These are phyloP conservation scores for Colletotrichum coccodes DNA, from an alignment of 2,329 filamentous ascomycete species.

Conservation along the genomic window DNA sequence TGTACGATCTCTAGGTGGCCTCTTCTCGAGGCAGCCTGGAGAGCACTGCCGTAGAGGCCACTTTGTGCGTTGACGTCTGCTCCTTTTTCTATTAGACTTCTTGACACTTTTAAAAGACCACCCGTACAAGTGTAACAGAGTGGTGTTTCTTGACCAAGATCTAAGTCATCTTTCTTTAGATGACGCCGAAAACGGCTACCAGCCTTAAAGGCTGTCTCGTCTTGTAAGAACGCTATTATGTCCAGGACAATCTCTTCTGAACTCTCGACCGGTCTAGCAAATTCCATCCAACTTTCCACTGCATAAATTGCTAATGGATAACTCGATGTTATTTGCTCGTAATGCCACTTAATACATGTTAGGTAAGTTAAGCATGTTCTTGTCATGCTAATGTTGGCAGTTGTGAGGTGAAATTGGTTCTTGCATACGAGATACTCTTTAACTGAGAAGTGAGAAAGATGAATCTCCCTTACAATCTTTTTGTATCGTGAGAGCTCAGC, in stretches of 20 bases:
- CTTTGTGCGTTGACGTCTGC: not conserved
- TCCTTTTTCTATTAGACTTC: not conserved
- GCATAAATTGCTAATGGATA: conserved; percentile 35
- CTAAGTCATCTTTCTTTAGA: no score
- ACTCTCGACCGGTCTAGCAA: not conserved
- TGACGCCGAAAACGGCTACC: no score
- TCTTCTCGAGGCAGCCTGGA: conserved; percentile 26
- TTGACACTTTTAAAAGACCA: not conserved
- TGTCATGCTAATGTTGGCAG: conserved; percentile 33
- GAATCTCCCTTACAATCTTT: conserved; percentile 16
- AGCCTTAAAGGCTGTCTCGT: not conserved
- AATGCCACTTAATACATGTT: conserved; percentile 24
- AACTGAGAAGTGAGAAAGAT: conserved; percentile 39
- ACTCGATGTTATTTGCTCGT: no score
- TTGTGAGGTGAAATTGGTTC: conserved; percentile 3
- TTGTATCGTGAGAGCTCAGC: not conserved
- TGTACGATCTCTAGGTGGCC: not conserved
- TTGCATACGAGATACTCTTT: conserved; percentile 37
- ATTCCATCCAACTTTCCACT: conserved; percentile 28
- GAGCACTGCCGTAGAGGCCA: not conserved
- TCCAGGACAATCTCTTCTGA: not conserved
- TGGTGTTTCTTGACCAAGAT: no score
- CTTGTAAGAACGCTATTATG: not conserved
- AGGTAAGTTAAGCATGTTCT: conserved; percentile 38
- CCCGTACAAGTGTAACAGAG: not conserved